Evolutionary conservation across 257 asterid species (phyloP), one percentile per base, ranked within the genome.

Genomic region (Nicotiana tabacum): DNA sequence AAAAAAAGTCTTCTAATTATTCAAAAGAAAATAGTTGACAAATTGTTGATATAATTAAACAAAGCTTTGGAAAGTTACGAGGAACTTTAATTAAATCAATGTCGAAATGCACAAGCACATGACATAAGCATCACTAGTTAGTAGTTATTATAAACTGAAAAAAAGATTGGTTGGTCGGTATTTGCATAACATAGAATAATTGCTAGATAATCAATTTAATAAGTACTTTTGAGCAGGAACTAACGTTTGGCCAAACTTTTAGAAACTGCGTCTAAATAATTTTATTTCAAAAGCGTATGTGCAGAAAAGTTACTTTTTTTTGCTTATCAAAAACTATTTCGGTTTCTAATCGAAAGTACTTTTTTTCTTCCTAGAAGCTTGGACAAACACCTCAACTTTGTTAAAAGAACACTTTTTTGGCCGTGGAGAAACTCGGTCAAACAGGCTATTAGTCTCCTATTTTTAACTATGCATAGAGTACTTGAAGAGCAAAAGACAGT

Each of bases 141-240:
- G 27, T 24, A 24, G 27, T 24, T 24, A 3, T 76, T 3, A 35
- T 27, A 79, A 39, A 58, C 29, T 33, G 43, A 3, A 61, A 43
- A 24, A 37, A 24, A 0, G 74, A 61, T 79, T 79, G 74, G 61
- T 79, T 79, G 82, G 61, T 79, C 30, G 60, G 74, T 79, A 37
- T 3, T 6, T 46, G 39, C 61, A 12, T 79, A 60, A 64, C 8
- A n/a, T n/a, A 11, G 7, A 60, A 21, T 8, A 60, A 33, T 57
- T 30, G 33, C 12, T 16, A 9, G 43, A 78, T 24, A 24, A 24
- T 24, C 27, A 24, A 24, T 24, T 24, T 24, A 9, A 37, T 5
- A 37, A 37, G 8, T 6, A 37, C 46, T 37, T 37, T 37, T 37
- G 9, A 37, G 46, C 9, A 37, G 1, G 9, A 37, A 37, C 46